Evolutionary conservation across 2,329 filamentous ascomycete genomes (phyloP), one percentile per base, ranked within the genome.

Genomic region (Colletotrichum kahawae): DNA sequence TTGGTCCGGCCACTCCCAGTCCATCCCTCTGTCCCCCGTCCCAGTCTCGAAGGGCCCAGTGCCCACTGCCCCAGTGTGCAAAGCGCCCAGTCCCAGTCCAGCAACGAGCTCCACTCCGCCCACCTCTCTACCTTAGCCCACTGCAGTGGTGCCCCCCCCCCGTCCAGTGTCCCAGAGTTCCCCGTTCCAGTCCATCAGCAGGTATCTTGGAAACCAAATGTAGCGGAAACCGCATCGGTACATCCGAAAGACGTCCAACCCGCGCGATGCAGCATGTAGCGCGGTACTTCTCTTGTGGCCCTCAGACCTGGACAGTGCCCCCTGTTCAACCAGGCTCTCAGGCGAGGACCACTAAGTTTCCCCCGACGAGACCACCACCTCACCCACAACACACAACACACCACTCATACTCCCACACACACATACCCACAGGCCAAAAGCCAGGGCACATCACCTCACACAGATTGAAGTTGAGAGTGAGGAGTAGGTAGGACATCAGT

Each of bases 1-100:
- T 72, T 75, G 72, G 72, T 59, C 73, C 73, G 73, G 64, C 73
- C 73, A 75, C 73, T 73, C 70, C 67, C 59, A 64, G 67, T 70
- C 67, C 59, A 33, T 60, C 33, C 51, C 31, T 59, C 66, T 57
- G 43, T 57, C 69, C 72, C 51, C 54, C 64, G 62, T 72, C 69
- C 54, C 31, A 70, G 34, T 51, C 43, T 51, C 43, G 43, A 51
- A 51, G 43, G 43, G 43, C 43, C n/a, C 43, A 51, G 43, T 51
- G 43, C 33, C 57, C 71, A 34, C 21, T 18, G 38, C 38, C 43
- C 54, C 29, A 14, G 43, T 54, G 24, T 33, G 38, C 43, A 51
- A 10, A 51, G 51, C 29, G 64, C 48, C 64, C 64, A 68, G 54
- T 68, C 33, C 66, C 54, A 59, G 66, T 36, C 51, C 34, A 68